Evolutionary conservation across 1,284 basidiomycete genomes (phyloP).

Genomic region (Sporisorium reilianum): DNA sequence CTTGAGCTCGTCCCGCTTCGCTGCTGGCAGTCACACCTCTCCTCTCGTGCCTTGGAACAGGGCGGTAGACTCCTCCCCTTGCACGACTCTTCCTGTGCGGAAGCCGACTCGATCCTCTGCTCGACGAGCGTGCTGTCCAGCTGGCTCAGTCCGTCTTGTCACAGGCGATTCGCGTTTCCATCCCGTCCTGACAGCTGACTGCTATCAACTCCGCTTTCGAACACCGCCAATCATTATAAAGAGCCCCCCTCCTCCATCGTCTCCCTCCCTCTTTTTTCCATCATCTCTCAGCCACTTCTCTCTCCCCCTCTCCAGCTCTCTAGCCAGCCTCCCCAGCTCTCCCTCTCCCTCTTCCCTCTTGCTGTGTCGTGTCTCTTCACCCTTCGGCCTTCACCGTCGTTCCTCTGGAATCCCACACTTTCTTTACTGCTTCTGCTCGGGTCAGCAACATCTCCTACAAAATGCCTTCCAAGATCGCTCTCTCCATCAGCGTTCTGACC

Average conservation of each 20-base stretch:
- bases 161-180: not conserved
- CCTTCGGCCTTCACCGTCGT: constrained; percentile 36
- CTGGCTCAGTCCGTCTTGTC: not conserved
- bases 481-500: constrained; percentile 39
- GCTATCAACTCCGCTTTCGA: constrained; percentile 25
- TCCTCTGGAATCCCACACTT: constrained; percentile 15
- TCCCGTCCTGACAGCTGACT: constrained; percentile 21
- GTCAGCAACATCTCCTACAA: constrained; percentile 8
- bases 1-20: not conserved
- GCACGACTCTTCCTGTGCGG: not conserved
- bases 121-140: not conserved
- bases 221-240: constrained; percentile 32
- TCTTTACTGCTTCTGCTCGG: constrained; percentile 14
- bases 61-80: not conserved
- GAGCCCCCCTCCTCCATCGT: constrained; percentile 19
- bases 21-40: constrained; percentile 11
- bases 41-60: constrained; percentile 9
- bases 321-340: constrained; percentile 32
- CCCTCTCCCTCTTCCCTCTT: constrained; percentile 7
- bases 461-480: constrained; percentile 53
- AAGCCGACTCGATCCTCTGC: not conserved
- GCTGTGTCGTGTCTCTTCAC: constrained; percentile 13
- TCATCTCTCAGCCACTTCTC: constrained; percentile 22
- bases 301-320: constrained; percentile 24
- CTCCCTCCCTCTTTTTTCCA: constrained; percentile 34